Conservation (phyloP, 1,284 basidiomycete genomes). For the Rhodotorula sp. region DNA sequence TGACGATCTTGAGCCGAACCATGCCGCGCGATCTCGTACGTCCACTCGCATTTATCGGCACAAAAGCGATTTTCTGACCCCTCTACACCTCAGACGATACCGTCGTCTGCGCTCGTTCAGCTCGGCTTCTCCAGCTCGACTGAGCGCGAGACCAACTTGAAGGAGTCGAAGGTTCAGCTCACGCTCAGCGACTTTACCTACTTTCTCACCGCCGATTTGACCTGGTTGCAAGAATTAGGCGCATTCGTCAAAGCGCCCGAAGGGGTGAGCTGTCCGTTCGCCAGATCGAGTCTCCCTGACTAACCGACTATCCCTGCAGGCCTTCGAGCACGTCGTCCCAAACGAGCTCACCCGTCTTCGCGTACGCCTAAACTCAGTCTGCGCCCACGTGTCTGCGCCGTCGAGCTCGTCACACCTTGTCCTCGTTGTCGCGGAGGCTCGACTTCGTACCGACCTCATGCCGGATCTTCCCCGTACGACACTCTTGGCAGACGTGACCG, state of each 20-base stretch:
- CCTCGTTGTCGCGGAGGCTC: conserved; percentile 62
- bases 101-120: conserved; percentile 55
- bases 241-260: conserved; percentile 72
- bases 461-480: conserved; percentile 62
- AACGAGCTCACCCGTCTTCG: conserved; percentile 76
- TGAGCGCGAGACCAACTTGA: conserved; percentile 64
- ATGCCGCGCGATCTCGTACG: conserved; percentile 20
- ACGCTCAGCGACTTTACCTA: conserved; percentile 66
- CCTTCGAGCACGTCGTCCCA: conserved; percentile 89
- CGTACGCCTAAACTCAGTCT: conserved; percentile 66
- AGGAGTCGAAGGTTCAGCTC: conserved; percentile 73
- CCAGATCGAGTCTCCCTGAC: not conserved
- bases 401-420: conserved; percentile 64
- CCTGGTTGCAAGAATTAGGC: conserved; percentile 64
- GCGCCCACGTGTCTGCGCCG: conserved; percentile 62
- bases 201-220: conserved; percentile 61
- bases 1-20: conserved; percentile 42
- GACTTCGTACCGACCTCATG: conserved; percentile 67
- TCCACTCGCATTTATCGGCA: conserved; percentile 29
- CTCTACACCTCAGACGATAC: conserved; percentile 43
- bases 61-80: not conserved
- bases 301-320: conserved; percentile 52
- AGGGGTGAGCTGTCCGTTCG: conserved; percentile 21
- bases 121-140: conserved; percentile 65
- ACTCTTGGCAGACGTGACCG: conserved; percentile 56